Evolutionary conservation across 495 filamentous ascomycete species (phyloP).

Genomic region (Evansstolkia leycettana): DNA sequence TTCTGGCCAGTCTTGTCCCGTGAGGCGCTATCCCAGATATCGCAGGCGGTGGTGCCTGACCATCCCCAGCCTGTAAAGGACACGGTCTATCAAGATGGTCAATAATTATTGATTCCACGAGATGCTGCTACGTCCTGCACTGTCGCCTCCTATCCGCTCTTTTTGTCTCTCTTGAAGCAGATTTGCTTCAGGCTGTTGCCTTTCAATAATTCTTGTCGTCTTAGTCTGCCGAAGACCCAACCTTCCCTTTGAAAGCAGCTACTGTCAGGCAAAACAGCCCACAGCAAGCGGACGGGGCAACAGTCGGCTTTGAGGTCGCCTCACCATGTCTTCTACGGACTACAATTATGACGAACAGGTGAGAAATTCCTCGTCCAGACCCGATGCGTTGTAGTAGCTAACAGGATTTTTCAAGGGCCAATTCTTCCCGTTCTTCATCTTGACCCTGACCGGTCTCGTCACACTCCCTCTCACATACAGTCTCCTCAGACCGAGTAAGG

Average conservation of each 20-base stretch:
- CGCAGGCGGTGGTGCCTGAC: conserved; percentile 14
- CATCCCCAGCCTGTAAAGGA: conserved; percentile 13
- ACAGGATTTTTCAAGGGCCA: conserved; percentile 48
- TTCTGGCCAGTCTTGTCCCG: neutral
- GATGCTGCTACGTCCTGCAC: conserved; percentile 1
- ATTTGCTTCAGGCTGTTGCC: conserved; percentile 9
- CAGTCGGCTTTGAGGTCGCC: conserved; percentile 24
- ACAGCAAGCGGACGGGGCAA: conserved; percentile 12
- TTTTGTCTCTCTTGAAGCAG: conserved; percentile 14
- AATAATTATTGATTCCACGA: conserved; percentile 7
- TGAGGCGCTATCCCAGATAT: conserved; percentile 1
- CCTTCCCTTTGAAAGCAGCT: too few relatives aligned
- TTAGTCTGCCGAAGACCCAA: too few relatives aligned
- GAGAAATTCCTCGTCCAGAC: neutral
- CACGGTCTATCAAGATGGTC: conserved; percentile 20
- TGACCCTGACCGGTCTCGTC: conserved; percentile 77
- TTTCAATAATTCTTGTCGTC: conserved; percentile 4
- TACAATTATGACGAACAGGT: conserved; percentile 97
- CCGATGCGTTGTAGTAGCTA: neutral
- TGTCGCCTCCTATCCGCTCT: conserved; percentile 8
- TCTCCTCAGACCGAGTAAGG: conserved; percentile 66
- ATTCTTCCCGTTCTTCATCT: conserved; percentile 98
- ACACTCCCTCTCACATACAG: conserved; percentile 86
- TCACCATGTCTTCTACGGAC: conserved; percentile 73
- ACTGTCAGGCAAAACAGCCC: neutral